Evolutionary conservation across 768 basidiomycete genomes (phyloP), one percentile per base, ranked within the genome.

Genomic region (Megacollybia marginata): DNA sequence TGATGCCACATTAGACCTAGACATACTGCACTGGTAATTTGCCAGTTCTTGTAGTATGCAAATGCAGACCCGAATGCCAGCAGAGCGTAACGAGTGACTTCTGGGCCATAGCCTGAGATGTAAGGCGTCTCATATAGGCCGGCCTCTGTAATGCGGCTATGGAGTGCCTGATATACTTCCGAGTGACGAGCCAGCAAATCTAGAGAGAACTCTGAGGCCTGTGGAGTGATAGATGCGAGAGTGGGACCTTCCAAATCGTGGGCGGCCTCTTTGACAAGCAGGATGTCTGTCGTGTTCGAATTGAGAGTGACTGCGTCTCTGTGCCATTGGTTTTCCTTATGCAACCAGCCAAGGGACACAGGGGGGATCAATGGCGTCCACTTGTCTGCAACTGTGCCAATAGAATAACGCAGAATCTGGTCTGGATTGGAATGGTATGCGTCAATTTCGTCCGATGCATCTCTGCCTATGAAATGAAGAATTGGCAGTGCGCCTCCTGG

Each of bases 1-100:
- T 98, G 96, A 60, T 99, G 96, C 92, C 92, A 98, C 62, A 90
- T 76, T 44, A 92, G 67, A 7, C 96, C 96, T 5, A 98, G 81
- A 56, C 76, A 85, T 44, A 89, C 56, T 2, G 94, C 91, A 52
- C 89, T 92, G 47, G 74, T 62, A 48, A 88, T 65, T 56, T 85
- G 75, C 83, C 87, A 89, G 55, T 66, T 67, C 48, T 76, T 66
- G 47, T 57, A 63, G 64, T 92, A 94, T 11, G 80, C 69, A 57
- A 79, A 72, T 12, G 73, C 78, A 9, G 88, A 82, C 16, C 77
- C 50, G 23, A 64, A 59, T 20, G 76, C 85, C 32, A 96, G 73
- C 7, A 85, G 55, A 15, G 69, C 54, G 65, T 95, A 98, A 35
- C 96, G 83, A n/a, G 78, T 58, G 44, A 95, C 52, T 58, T 97